phyloP scores from a whole-genome alignment of 1,284 basidiomycete species.

The Coriolopsis trogii region DNA sequence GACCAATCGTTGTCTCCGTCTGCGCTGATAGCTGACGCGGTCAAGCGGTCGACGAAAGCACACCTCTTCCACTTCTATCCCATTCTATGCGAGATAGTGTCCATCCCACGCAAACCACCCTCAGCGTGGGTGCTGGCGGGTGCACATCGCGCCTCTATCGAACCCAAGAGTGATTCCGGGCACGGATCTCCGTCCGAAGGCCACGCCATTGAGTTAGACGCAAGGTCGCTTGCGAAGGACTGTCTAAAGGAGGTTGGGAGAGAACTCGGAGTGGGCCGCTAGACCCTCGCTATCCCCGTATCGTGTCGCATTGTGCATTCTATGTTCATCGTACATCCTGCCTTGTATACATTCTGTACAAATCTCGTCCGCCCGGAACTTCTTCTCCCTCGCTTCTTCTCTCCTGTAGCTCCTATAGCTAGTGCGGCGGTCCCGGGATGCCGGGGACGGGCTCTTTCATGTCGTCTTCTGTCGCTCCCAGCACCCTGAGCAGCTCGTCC shows the following conservation, averaged over 20 bases:
- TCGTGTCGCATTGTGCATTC: not conserved
- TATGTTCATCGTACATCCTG: conserved; percentile 6
- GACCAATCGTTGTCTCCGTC: conserved; percentile 50
- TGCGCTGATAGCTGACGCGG: conserved; percentile 63
- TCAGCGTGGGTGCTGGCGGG: conserved; percentile 58
- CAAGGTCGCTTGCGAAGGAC: conserved; percentile 65
- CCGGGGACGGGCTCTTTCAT: conserved; percentile 32
- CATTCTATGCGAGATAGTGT: conserved; percentile 76
- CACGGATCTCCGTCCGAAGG: conserved; percentile 35
- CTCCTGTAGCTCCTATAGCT: too few relatives aligned
- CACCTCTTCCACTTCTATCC: conserved; percentile 88
- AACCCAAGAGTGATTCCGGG: conserved; percentile 26
- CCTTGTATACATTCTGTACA: conserved; percentile 11
- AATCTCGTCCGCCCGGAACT: conserved; percentile 3
- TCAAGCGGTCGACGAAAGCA: conserved; percentile 71
- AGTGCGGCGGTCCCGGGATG: conserved; percentile 27
- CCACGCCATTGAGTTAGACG: conserved; percentile 57
- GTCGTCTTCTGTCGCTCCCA: conserved; percentile 61
- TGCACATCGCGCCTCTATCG: conserved; percentile 8
- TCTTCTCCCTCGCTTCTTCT: not conserved
- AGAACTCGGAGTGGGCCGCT: conserved; percentile 59
- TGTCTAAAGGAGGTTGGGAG: conserved; percentile 75
- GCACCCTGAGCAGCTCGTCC: conserved; percentile 51
- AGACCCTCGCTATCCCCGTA: not conserved
- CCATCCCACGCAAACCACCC: conserved; percentile 66